Conservation (phyloP, 768 basidiomycete genomes). For the Royoungia palumana region DNA sequence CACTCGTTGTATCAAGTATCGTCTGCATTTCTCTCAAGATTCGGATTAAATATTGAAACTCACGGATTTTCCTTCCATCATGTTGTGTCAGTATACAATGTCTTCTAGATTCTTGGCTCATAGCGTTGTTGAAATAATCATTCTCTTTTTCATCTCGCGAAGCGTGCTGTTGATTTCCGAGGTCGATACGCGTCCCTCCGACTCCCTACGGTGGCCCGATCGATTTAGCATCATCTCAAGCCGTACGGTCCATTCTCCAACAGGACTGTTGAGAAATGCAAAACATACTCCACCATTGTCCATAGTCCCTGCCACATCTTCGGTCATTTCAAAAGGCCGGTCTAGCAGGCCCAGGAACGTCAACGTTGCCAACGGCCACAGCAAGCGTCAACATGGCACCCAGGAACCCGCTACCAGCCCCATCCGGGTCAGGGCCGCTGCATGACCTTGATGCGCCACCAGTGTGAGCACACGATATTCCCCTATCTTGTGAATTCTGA, state of each 20-base stretch:
- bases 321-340: conserved; percentile 20
- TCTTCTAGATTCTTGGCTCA: conserved; percentile 8
- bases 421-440: conserved; percentile 38
- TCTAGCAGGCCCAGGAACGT: conserved; percentile 40
- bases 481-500: conserved; percentile 52
- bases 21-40: conserved; percentile 17
- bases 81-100: conserved; percentile 14
- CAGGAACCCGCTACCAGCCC: conserved; percentile 63
- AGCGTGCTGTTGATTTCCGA: background rate
- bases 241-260: conserved; percentile 13
- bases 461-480: conserved; percentile 49
- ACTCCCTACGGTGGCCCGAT: conserved; percentile 3
- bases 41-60: conserved; percentile 17
- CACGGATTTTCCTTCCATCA: conserved; percentile 17
- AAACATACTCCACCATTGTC: conserved; percentile 19
- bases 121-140: background rate
- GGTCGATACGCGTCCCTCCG: background rate
- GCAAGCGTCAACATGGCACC: conserved; percentile 55
- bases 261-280: background rate
- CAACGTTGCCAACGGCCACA: conserved; percentile 36
- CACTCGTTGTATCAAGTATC: conserved; percentile 11
- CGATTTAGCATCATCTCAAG: conserved; percentile 14
- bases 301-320: background rate
- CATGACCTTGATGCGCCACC: conserved; percentile 22
- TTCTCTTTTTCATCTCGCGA: background rate